Conservation (phyloP, 2,329 filamentous ascomycete species). For the Colletotrichum somersetense region DNA sequence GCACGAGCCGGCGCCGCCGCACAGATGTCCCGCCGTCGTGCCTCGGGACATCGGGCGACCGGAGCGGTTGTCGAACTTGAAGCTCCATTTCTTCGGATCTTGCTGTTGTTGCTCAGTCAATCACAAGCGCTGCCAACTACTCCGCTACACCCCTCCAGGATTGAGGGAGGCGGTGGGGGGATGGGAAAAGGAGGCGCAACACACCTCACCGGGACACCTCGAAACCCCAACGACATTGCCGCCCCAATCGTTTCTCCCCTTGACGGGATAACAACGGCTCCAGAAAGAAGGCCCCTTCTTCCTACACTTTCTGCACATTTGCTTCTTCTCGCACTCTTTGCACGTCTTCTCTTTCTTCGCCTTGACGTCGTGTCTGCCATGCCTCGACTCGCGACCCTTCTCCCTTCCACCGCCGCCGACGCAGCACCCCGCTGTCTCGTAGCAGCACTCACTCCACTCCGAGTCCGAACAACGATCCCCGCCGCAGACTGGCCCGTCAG, state of each 20-base stretch:
- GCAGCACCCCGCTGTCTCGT: conserved; percentile 23
- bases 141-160: background rate
- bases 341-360: background rate
- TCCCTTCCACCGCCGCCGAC: background rate
- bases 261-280: conserved; percentile 11
- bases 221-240: conserved; percentile 32
- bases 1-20: background rate
- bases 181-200: background rate
- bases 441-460: conserved; percentile 23
- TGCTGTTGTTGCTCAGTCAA: conserved; percentile 3
- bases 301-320: background rate
- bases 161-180: background rate
- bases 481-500: background rate
- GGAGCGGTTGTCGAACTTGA: background rate
- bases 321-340: background rate
- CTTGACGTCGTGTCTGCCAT: background rate
- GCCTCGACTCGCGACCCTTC: background rate
- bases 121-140: background rate
- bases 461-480: conserved; percentile 1
- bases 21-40: background rate
- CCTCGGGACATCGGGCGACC: background rate
- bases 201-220: conserved; percentile 35
- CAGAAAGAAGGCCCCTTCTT: conserved; percentile 16
- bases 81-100: conserved; percentile 29
- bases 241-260: conserved; percentile 21